phyloP scores from a whole-genome alignment of 306 rosid species.

The Gillenia trifoliata region DNA sequence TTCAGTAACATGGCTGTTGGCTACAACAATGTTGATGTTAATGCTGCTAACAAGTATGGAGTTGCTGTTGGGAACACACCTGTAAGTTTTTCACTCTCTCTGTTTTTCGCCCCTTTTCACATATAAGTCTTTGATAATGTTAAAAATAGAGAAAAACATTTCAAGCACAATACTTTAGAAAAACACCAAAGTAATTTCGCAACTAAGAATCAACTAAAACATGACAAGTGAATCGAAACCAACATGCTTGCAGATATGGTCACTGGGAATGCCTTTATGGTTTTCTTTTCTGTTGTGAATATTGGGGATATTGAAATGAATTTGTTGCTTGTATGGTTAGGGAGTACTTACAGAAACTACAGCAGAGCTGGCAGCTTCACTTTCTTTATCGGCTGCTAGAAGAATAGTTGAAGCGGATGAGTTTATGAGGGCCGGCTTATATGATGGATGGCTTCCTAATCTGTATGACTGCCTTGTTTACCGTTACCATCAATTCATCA shows the following conservation, averaged over 20 bases:
- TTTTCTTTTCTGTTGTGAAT: no score
- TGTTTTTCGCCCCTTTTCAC: not conserved
- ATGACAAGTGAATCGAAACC: not conserved
- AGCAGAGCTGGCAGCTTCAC: constrained; percentile 95
- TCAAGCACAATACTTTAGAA: no score
- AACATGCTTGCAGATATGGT: not conserved
- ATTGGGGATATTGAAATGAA: constrained; percentile 7
- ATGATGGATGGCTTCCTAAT: constrained; percentile 99
- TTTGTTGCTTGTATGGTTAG: constrained; percentile 38
- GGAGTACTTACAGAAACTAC: constrained; percentile 99
- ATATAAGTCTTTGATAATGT: not conserved
- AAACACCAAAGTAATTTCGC: no score
- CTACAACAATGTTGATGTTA: constrained; percentile 86
- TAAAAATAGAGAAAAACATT: no score
- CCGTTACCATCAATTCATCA: not conserved
- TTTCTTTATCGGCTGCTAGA: constrained; percentile 85
- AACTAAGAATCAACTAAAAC: no score
- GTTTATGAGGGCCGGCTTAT: constrained; percentile 96
- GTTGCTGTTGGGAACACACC: constrained; percentile 98
- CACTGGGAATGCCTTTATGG: not conserved
- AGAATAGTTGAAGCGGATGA: constrained; percentile 98
- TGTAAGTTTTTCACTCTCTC: constrained; percentile 28
- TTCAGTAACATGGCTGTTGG: constrained; percentile 99
- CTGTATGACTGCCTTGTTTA: constrained; percentile 45
- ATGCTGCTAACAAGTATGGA: constrained; percentile 84